Base-by-base conservation (phyloP, 2,329 filamentous ascomycete genomes). In the Pezicula carpinea region DNA sequence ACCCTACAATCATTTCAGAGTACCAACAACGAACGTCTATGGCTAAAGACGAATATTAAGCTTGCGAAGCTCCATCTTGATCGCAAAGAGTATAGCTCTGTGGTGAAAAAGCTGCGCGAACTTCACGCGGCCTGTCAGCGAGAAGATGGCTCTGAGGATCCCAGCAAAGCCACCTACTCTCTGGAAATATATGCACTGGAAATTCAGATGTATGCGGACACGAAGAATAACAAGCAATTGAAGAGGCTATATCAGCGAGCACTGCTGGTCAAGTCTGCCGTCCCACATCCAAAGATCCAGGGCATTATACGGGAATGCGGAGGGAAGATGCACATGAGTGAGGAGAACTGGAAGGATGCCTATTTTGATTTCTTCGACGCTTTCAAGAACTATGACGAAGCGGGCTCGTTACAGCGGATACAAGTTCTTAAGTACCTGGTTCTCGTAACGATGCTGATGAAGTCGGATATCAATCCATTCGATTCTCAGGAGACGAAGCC, bases 261-360 rank as follows among this genome's bases (percentile, higher is more conserved):
- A 5, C 78, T 99, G 42, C 87, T 87, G 55, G 92, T 99, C 46
- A 85, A 89, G 52, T 97, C 93, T n/a, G 93, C 93, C 0, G 93
- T 99, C 11, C 92, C 93, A 33, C 93, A 99, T 69, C 93, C 93
- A 49, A 95, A 96, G 71, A 96, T 99, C 66, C 96, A 97, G 89
- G 93, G 93, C 43, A 92, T 99, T 66, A 99, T 99, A 64, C 86
- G 92, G 46, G 93, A 99, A 71, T 99, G 93, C 65, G 93, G 93
- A 61, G 93, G 93, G 59, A 99, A 99, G 75, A 99, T 99, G 93
- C 91, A 97, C 72, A 97, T 99, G 93, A 93, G 88, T 66, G 93
- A 99, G 75, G 93, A 97, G 72, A 97, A 97, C 66, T 99, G 93
- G 93, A 89, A 93, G 66, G 89, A 91, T 62, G 93, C 93, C 1